Conservation (phyloP, 176 grass and related monocot species). For the Neostapfia colusana region DNA sequence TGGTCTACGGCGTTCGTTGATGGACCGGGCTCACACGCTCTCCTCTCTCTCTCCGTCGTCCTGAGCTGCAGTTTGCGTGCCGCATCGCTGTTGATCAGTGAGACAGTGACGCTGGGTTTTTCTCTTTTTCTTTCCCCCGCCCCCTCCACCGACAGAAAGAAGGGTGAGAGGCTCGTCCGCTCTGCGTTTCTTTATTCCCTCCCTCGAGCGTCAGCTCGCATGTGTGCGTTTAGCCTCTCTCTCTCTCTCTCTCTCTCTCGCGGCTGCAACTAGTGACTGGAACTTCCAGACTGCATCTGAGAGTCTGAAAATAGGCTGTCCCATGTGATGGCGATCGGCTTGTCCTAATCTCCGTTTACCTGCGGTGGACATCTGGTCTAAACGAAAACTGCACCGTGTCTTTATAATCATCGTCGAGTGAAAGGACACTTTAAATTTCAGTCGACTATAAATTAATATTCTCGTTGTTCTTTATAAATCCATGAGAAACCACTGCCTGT, state of each 20-base stretch:
- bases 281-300: background rate
- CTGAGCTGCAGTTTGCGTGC: slow-evolving; percentile 17
- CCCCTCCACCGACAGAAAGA: slow-evolving; percentile 41
- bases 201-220: slow-evolving; percentile 33
- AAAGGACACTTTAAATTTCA: too few relatives aligned
- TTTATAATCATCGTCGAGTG: too few relatives aligned
- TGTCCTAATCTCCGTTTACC: background rate
- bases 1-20: slow-evolving; percentile 35
- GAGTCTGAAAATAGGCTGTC: background rate
- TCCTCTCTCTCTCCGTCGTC: background rate
- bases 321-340: background rate
- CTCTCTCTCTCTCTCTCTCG: background rate
- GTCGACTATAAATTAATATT: too few relatives aligned
- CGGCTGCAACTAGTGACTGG: slow-evolving; percentile 14
- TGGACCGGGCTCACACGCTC: slow-evolving; percentile 17
- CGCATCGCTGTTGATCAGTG: slow-evolving; percentile 31
- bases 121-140: too few relatives aligned
- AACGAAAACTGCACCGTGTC: too few relatives aligned
- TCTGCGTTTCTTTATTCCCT: background rate
- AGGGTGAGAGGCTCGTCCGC: slow-evolving; percentile 5
- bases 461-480: too few relatives aligned
- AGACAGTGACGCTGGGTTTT: background rate
- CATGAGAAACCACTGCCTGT: background rate
- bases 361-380: background rate
- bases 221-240: slow-evolving; percentile 23